Evolutionary conservation across 805 yeast genomes (phyloP).

Genomic region (Hanseniaspora clermontiae): DNA sequence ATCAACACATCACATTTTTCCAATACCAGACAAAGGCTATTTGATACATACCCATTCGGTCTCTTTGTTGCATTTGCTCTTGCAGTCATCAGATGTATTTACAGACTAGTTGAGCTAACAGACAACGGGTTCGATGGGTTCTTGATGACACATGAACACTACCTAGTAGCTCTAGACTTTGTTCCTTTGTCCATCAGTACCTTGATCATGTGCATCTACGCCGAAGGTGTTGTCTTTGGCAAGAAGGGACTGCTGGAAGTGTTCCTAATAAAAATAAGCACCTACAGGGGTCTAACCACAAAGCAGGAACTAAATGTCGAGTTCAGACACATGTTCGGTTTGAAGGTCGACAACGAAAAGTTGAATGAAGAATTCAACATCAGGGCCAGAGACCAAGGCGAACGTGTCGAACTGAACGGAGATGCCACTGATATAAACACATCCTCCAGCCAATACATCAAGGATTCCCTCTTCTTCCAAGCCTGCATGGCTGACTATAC

Average conservation of each 20-base stretch:
- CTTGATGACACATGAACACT: constrained; percentile 48
- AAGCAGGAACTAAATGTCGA: neutral
- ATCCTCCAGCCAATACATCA: neutral
- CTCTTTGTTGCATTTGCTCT: constrained; percentile 39
- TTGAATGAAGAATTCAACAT: neutral
- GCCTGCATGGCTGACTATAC: neutral
- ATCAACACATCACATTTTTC: neutral
- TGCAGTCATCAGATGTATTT: constrained; percentile 55
- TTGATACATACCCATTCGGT: constrained; percentile 32
- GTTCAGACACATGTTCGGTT: neutral
- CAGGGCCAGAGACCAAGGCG: neutral
- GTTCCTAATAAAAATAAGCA: neutral
- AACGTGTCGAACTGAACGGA: no score
- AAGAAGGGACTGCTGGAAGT: neutral
- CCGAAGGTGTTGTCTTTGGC: constrained; percentile 45
- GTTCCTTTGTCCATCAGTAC: constrained; percentile 44
- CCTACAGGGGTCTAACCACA: neutral
- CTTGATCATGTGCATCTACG: constrained; percentile 38
- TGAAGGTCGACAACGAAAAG: constrained; percentile 1
- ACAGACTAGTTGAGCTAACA: constrained; percentile 58
- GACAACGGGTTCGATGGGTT: constrained; percentile 59
- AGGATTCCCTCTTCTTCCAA: neutral
- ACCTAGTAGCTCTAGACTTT: constrained; percentile 49
- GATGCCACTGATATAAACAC: neutral
- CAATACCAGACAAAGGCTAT: neutral